Evolutionary conservation across 176 grass and related monocot species (phyloP).

Genomic region (Oryza nivara): DNA sequence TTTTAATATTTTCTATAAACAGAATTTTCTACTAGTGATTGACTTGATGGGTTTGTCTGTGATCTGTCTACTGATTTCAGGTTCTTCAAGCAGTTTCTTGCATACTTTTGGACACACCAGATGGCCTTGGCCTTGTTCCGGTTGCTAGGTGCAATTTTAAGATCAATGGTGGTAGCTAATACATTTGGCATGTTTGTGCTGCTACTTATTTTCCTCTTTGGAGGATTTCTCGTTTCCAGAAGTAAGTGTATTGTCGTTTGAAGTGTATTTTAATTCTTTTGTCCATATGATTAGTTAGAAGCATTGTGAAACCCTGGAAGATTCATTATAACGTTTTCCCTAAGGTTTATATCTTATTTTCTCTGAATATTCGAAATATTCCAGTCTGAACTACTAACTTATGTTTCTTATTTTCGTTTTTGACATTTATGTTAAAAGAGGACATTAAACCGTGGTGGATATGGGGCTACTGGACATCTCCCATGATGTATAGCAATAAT

Average conservation of each 20-base stretch:
- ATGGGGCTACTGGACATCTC: conserved; percentile 67
- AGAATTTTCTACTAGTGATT: neutral
- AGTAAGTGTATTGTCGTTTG: conserved; percentile 31
- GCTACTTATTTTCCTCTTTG: conserved; percentile 60
- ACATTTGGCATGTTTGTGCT: conserved; percentile 53
- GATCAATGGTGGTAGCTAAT: conserved; percentile 64
- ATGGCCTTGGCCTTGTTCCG: conserved; percentile 65
- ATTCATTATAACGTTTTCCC: neutral
- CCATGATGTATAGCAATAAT: conserved; percentile 62
- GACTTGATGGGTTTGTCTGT: neutral
- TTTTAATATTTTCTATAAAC: neutral
- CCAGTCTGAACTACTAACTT: neutral
- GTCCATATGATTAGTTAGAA: neutral
- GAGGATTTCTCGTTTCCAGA: conserved; percentile 62
- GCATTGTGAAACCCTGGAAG: neutral
- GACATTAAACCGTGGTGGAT: conserved; percentile 57
- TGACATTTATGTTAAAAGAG: conserved; percentile 4
- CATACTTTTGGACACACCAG: conserved; percentile 53
- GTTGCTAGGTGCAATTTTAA: conserved; percentile 53
- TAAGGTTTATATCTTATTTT: neutral
- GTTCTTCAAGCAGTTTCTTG: conserved; percentile 58
- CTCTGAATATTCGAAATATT: neutral
- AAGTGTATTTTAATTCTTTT: neutral
- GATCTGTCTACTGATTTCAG: conserved; percentile 28
- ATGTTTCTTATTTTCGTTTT: neutral